Evolutionary conservation across 1,284 basidiomycete genomes (phyloP).

Genomic region (Cystobasidium slooffiae): DNA sequence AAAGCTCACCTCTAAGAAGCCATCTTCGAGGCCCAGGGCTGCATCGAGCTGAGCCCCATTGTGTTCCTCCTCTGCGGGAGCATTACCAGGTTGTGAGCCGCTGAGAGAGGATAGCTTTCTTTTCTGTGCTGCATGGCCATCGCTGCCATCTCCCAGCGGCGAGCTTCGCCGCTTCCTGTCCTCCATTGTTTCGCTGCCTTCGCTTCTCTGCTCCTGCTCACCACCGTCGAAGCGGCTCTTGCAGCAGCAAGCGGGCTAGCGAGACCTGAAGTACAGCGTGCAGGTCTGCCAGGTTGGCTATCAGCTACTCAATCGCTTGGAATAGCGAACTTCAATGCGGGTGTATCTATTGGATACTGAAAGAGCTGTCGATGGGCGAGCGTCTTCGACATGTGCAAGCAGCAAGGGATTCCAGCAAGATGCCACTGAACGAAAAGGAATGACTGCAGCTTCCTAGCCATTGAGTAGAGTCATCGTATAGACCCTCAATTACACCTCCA

Average conservation of each 20-base stretch:
- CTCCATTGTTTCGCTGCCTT: conserved; percentile 17
- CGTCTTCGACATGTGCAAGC: background rate
- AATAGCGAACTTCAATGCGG: background rate
- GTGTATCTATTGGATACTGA: background rate
- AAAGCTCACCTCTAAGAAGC: conserved; percentile 38
- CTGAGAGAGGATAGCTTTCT: conserved; percentile 18
- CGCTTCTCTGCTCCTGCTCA: conserved; percentile 14
- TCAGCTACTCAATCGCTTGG: background rate
- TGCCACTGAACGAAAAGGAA: no score
- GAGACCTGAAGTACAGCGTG: conserved; percentile 4
- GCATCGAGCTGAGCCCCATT: conserved; percentile 14
- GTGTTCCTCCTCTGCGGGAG: conserved; percentile 4
- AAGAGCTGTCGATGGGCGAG: background rate
- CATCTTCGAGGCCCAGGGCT: conserved; percentile 37
- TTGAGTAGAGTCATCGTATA: no score
- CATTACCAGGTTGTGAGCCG: background rate
- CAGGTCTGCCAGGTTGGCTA: conserved; percentile 10
- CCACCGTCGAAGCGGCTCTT: conserved; percentile 7
- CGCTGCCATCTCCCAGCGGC: conserved; percentile 27
- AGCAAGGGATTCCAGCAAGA: background rate
- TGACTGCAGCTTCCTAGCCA: no score
- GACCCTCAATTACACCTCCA: no score
- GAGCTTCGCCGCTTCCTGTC: conserved; percentile 38
- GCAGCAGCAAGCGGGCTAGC: conserved; percentile 20
- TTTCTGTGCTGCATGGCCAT: conserved; percentile 27